phyloP scores from a whole-genome alignment of 208 protist genomes.

The Wallacemonas rigidus region DNA sequence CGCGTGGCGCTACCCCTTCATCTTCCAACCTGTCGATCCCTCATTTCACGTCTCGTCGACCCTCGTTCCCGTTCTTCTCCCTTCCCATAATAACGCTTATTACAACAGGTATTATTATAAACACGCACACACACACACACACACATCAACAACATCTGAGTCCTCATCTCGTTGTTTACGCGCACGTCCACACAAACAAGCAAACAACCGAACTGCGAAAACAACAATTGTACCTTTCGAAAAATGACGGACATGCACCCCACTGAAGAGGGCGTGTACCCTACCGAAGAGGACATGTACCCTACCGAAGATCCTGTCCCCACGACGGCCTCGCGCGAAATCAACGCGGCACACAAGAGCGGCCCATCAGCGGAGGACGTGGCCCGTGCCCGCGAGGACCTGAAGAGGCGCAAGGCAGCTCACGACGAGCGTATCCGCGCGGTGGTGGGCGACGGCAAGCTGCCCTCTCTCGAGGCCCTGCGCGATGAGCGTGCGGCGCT shows the following conservation, averaged over 20 bases:
- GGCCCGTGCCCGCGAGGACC: slow-evolving; percentile 8
- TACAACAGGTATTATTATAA: not conserved
- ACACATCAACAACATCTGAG: slow-evolving; percentile 1
- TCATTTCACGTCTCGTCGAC: too few species aligned
- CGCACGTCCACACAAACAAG: slow-evolving; percentile 12
- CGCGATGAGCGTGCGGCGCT: slow-evolving; percentile 53
- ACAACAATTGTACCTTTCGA: not conserved
- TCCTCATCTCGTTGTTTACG: slow-evolving; percentile 5
- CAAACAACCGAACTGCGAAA: slow-evolving; percentile 1
- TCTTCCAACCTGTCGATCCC: too few species aligned
- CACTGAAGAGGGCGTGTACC: slow-evolving; percentile 14
- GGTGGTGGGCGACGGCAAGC: slow-evolving; percentile 29
- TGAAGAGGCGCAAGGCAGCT: slow-evolving; percentile 27
- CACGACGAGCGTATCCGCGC: slow-evolving; percentile 32
- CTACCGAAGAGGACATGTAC: slow-evolving; percentile 19
- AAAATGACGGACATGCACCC: slow-evolving; percentile 8
- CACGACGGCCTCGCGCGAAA: not conserved
- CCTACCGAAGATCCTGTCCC: slow-evolving; percentile 14
- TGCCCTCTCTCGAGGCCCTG: slow-evolving; percentile 62
- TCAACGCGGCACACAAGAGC: not conserved
- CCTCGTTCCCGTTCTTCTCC: too few species aligned
- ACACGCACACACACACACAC: slow-evolving; percentile 10
- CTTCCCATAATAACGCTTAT: too few species aligned
- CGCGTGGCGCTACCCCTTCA: too few species aligned
- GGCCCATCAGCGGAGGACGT: slow-evolving; percentile 8